These are phyloP conservation scores for Nakaseomyces delphensis DNA, from an alignment of 1,139 yeast species.

Conservation along the genomic window DNA sequence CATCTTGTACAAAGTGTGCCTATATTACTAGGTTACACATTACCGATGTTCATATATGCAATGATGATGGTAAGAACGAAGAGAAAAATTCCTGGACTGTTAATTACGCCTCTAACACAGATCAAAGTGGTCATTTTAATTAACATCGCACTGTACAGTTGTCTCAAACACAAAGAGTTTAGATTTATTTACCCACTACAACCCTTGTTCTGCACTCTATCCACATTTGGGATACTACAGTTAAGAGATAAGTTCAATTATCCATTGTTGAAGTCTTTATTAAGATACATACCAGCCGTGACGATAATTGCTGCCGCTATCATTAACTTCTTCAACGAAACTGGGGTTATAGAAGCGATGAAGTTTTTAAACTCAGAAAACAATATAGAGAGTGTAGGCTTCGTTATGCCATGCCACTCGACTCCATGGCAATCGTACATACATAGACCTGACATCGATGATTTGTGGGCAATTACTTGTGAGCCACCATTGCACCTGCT, in stretches of 20 bases:
- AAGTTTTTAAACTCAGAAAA: conserved; percentile 41
- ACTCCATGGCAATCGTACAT: conserved; percentile 91
- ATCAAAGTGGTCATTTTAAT: conserved; percentile 31
- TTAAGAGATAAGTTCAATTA: conserved; percentile 8
- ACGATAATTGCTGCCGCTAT: conserved; percentile 35
- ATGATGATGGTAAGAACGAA: conserved; percentile 14
- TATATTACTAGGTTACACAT: conserved; percentile 51
- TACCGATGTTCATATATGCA: conserved; percentile 53
- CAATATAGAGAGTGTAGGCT: conserved; percentile 50
- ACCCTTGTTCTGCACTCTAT: conserved; percentile 51
- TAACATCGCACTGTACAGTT: conserved; percentile 50
- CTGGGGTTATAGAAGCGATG: conserved; percentile 72
- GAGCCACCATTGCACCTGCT: conserved; percentile 66
- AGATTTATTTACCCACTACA: conserved; percentile 82
- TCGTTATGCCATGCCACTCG: conserved; percentile 92
- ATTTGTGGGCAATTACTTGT: conserved; percentile 75
- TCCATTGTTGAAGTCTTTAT: conserved; percentile 5
- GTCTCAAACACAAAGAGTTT: conserved; percentile 77
- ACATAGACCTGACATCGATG: conserved; percentile 45
- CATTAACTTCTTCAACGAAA: conserved; percentile 49
- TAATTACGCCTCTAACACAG: conserved; percentile 15
- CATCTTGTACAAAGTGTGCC: conserved; percentile 80
- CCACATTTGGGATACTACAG: conserved; percentile 32
- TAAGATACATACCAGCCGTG: conserved; percentile 22
- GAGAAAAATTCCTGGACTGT: conserved; percentile 2